Evolutionary conservation across 495 filamentous ascomycete genomes (phyloP).

Genomic region (Penicillium samsonianum): DNA sequence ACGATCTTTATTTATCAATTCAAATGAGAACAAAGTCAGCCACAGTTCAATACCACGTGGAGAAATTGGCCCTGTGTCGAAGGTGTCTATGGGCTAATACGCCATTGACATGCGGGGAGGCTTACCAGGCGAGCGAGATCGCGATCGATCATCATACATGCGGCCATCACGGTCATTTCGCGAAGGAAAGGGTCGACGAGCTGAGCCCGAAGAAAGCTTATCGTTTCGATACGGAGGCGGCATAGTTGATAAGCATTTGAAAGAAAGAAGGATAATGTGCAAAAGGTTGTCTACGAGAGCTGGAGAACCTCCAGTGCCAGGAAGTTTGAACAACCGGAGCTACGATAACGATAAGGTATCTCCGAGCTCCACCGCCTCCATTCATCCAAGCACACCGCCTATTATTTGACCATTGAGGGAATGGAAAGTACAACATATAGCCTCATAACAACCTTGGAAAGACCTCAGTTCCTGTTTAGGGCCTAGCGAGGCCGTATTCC

Average conservation of each 20-base stretch:
- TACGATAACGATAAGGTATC: no score
- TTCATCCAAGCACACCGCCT: no score
- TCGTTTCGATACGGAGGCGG: constrained; percentile 36
- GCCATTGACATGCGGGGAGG: constrained; percentile 45
- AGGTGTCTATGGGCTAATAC: constrained; percentile 1
- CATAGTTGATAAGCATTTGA: constrained; percentile 25
- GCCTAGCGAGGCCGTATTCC: no score
- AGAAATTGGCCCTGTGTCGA: constrained; percentile 10
- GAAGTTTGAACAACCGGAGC: no score
- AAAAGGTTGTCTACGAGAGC: background rate
- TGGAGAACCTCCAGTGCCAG: no score
- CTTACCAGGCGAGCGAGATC: constrained; percentile 48
- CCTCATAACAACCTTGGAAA: no score
- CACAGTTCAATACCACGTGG: constrained; percentile 12
- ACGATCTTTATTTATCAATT: constrained; percentile 33
- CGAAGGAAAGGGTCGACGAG: constrained; percentile 32
- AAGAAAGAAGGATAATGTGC: background rate
- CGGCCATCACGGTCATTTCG: constrained; percentile 45
- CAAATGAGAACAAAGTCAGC: constrained; percentile 28
- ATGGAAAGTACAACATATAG: no score
- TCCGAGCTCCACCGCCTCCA: no score
- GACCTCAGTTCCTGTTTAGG: no score
- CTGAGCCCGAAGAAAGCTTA: constrained; percentile 20
- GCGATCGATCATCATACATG: constrained; percentile 53
- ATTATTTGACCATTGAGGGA: no score